Evolutionary conservation across 768 basidiomycete species (phyloP).

Genomic region (Kwoniella mangroviensis): DNA sequence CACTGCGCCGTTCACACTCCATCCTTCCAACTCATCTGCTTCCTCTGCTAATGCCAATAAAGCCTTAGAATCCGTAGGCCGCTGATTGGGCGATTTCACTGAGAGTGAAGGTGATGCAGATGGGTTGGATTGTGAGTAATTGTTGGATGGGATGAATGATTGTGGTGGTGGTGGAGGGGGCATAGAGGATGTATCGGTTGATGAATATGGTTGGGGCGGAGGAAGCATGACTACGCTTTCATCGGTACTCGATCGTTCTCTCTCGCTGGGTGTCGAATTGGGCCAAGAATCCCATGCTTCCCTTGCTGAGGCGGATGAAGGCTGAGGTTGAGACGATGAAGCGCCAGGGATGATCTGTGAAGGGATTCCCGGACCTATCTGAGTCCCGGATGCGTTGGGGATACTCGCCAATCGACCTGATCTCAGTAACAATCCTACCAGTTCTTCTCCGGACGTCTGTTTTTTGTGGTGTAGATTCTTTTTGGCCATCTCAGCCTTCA

Average conservation of each 20-base stretch:
- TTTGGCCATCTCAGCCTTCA: slow-evolving; percentile 99
- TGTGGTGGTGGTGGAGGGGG: slow-evolving; percentile 5
- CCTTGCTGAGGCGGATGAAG: slow-evolving; percentile 16
- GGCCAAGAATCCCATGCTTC: slow-evolving; percentile 50
- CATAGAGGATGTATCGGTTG: neutral
- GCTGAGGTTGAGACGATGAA: slow-evolving; percentile 3
- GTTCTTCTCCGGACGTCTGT: slow-evolving; percentile 69
- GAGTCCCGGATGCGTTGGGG: slow-evolving; percentile 14
- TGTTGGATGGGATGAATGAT: neutral
- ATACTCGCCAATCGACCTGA: slow-evolving; percentile 44
- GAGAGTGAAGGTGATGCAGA: slow-evolving; percentile 40
- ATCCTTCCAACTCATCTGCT: slow-evolving; percentile 54
- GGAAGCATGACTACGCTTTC: slow-evolving; percentile 19
- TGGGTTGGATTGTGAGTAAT: slow-evolving; percentile 17
- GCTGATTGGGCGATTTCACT: slow-evolving; percentile 33
- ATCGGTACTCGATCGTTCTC: slow-evolving; percentile 15
- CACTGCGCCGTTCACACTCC: slow-evolving; percentile 46
- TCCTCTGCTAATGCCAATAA: slow-evolving; percentile 55
- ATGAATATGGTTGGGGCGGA: slow-evolving; percentile 9
- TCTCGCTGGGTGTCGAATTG: slow-evolving; percentile 2
- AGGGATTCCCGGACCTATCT: neutral
- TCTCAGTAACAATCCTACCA: slow-evolving; percentile 47
- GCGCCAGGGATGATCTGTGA: neutral
- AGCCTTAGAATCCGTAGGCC: slow-evolving; percentile 52
- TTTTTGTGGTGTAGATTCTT: slow-evolving; percentile 97